Base-by-base conservation (phyloP, 805 yeast species). In the Wickerhamomyces pijperi region DNA sequence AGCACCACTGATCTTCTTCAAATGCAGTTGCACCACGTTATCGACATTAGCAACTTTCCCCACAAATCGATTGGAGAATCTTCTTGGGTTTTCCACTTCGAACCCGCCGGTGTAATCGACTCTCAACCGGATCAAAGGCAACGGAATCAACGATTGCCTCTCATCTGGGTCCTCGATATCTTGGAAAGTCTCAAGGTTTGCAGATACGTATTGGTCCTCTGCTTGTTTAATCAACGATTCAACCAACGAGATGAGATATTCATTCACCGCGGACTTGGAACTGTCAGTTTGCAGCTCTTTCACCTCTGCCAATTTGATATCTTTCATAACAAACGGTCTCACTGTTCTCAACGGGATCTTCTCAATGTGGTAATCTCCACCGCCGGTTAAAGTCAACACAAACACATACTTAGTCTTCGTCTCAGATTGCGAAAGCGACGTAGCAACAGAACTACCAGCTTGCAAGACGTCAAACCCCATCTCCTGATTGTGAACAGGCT, bases 401-500 rank as follows among this genome's bases (percentile, higher is more conserved):
- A 82, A 88, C 0, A 78, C 88, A 54, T 76, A 70, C 54, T 92
- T 92, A 28, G 70, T 74, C 14, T 74, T 67, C 0, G 85, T 72
- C 54, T 92, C 98, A 11, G 90, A 94, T 39, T 82, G 92, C 42
- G 83, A 74, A 19, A 92, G 64, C 3, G 95, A 79, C 0, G 98
- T 92, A 0, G 95, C 97, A 15, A 92, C 82, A 0, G 95, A 82
- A 1, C 95, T 84, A 1, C 98, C 98, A 0, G 95, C 92, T 55
- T 87, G 96, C 31, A 92, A 65, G 0, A 87, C 86, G 40, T 76
- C 76, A 53, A 90, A 86, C 1, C 79, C 81, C 42, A 70, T 72
- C 4, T 50, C 43, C 2, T 62, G 51, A 49, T 81, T 80, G 35
- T 64, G 64, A 1, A 66, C 70, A 0, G 94, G 76, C 42, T 73